These are phyloP conservation scores for Emericellopsis terricola DNA, from an alignment of 495 filamentous ascomycete genomes.

Conservation along the genomic window DNA sequence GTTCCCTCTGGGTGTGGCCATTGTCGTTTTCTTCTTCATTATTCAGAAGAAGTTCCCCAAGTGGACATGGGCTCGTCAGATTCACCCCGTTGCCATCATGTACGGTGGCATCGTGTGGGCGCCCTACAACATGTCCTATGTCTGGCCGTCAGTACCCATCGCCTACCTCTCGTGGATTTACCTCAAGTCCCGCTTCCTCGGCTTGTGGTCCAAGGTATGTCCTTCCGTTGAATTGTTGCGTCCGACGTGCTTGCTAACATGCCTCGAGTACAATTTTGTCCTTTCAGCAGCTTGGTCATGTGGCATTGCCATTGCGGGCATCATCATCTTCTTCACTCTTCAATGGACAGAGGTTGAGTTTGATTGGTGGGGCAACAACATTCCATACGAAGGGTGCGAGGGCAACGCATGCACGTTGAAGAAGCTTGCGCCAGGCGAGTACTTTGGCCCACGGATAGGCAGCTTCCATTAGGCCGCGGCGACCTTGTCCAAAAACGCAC, in stretches of 20 bases:
- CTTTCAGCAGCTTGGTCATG: slow-evolving; percentile 15
- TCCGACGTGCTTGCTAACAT: neutral
- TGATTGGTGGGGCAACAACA: slow-evolving; percentile 20
- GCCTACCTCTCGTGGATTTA: slow-evolving; percentile 17
- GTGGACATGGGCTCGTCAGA: slow-evolving; percentile 12
- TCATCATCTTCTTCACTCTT: slow-evolving; percentile 21
- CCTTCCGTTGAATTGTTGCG: neutral
- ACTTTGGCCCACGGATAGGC: slow-evolving; percentile 17
- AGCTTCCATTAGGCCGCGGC: slow-evolving; percentile 13
- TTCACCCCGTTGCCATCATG: slow-evolving; percentile 17
- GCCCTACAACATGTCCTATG: slow-evolving; percentile 17
- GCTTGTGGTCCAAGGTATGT: slow-evolving; percentile 15
- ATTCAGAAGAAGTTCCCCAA: slow-evolving; percentile 8
- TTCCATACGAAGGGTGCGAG: slow-evolving; percentile 15
- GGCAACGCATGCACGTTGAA: slow-evolving; percentile 9
- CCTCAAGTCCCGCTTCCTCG: slow-evolving; percentile 9
- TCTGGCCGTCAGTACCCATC: slow-evolving; percentile 15
- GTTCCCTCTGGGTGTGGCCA: slow-evolving; percentile 15
- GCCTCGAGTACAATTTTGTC: slow-evolving; percentile 14
- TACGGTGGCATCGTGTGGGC: slow-evolving; percentile 13
- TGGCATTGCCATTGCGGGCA: slow-evolving; percentile 16
- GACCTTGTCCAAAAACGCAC: too few species aligned
- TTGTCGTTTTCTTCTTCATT: slow-evolving; percentile 11
- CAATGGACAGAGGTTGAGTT: slow-evolving; percentile 10
- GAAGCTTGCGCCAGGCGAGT: slow-evolving; percentile 11